Percentiles rank a stretch among this genome's conserved stretches.
Evolutionary conservation across 2,329 filamentous ascomycete genomes (phyloP).

Genomic region (Ophiostoma triangulosporum): DNA sequence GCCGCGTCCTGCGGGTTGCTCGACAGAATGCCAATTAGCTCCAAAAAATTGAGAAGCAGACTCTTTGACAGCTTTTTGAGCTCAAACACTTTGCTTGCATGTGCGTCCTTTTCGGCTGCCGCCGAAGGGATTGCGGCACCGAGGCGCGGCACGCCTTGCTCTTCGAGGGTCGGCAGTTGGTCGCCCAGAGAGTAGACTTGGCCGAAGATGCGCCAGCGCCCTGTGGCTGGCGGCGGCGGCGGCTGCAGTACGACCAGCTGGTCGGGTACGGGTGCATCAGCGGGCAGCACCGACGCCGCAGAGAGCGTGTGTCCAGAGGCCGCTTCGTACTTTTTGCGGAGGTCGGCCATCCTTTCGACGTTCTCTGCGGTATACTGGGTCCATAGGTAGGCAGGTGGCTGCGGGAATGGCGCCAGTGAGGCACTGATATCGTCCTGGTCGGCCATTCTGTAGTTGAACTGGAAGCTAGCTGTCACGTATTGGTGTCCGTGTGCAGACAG

Average conservation of each 20-base stretch:
- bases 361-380: constrained; percentile 73
- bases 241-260: constrained; percentile 71
- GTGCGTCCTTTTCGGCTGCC: constrained; percentile 27
- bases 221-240: constrained; percentile 56
- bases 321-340: constrained; percentile 28
- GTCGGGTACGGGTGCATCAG: constrained; percentile 37
- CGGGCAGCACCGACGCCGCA: constrained; percentile 24
- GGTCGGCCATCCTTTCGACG: constrained; percentile 37
- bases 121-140: constrained; percentile 30
- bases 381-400: constrained; percentile 74
- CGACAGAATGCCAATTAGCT: constrained; percentile 60
- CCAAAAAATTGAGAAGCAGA: constrained; percentile 76
- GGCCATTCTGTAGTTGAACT: constrained; percentile 35
- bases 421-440: constrained; percentile 28
- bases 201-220: constrained; percentile 65
- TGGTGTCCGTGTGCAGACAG: neutral
- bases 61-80: constrained; percentile 72
- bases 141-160: constrained; percentile 58
- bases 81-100: constrained; percentile 51
- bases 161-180: constrained; percentile 51
- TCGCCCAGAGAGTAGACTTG: constrained; percentile 50
- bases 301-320: constrained; percentile 17
- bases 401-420: constrained; percentile 37
- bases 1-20: constrained; percentile 49
- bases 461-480: neutral